Percentiles rank a stretch among this genome's conserved stretches.
Evolutionary conservation across 257 asterid genomes (phyloP).

Genomic region (Nemophila menziesii): DNA sequence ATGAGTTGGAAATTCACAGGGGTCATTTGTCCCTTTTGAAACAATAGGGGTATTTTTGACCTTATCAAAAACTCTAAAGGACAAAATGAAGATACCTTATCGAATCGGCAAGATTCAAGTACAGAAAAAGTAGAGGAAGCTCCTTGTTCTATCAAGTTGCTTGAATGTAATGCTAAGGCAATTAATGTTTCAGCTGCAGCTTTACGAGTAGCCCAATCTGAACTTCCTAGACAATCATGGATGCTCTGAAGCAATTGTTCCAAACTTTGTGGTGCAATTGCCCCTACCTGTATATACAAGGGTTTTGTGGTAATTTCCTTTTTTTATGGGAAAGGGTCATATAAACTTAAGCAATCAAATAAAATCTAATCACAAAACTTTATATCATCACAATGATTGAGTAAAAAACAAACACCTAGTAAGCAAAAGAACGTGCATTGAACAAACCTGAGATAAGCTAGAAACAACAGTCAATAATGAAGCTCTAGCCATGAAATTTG

Average conservation of each 20-base stretch:
- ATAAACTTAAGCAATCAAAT: no score
- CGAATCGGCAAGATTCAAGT: conserved; percentile 90
- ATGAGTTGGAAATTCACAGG: no score
- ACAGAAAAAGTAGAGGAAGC: conserved; percentile 64
- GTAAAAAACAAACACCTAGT: background rate
- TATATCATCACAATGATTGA: background rate
- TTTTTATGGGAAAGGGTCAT: no score
- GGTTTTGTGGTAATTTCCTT: no score
- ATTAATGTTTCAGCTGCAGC: conserved; percentile 90
- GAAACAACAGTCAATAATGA: conserved; percentile 77
- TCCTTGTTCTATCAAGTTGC: conserved; percentile 47
- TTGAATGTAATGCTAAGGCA: conserved; percentile 46
- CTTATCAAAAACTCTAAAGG: no score
- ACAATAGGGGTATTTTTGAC: no score
- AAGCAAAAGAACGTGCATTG: conserved; percentile 8
- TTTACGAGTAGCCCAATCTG: conserved; percentile 96
- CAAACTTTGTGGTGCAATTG: conserved; percentile 70
- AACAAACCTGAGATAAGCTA: conserved; percentile 74
- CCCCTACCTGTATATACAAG: conserved; percentile 94
- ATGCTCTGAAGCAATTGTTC: conserved; percentile 70
- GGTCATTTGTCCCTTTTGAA: no score
- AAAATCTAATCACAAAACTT: conserved; percentile 5
- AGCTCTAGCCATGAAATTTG: conserved; percentile 85
- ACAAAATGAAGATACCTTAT: conserved; percentile 43
- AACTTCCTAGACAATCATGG: conserved; percentile 67